phyloP scores from a whole-genome alignment of 1,139 yeast genomes.

The Pichia sp. region DNA sequence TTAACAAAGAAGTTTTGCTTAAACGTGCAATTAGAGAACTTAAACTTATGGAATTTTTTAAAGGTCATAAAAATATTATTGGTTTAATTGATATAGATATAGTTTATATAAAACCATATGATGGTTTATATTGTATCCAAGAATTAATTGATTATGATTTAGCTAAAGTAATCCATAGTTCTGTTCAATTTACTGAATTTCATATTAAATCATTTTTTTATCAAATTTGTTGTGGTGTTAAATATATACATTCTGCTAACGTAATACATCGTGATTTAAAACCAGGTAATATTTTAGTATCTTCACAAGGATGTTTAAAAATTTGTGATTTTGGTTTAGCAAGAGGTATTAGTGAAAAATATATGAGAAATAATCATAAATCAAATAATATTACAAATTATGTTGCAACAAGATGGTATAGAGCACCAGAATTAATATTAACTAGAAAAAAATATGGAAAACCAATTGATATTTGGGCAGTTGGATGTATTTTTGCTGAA shows the following conservation, averaged over 20 bases:
- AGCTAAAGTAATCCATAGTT: conserved; percentile 68
- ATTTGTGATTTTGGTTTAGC: conserved; percentile 97
- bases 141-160: conserved; percentile 80
- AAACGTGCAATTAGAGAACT: conserved; percentile 76
- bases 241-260: conserved; percentile 92
- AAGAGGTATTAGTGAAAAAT: conserved; percentile 55
- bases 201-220: conserved; percentile 72
- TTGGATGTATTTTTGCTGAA: conserved; percentile 76
- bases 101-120: conserved; percentile 58
- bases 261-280: conserved; percentile 91
- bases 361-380: conserved; percentile 31
- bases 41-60: conserved; percentile 68
- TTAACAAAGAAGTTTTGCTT: conserved; percentile 55
- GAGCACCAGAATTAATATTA: conserved; percentile 96
- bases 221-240: conserved; percentile 87
- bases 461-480: conserved; percentile 71
- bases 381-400: conserved; percentile 60
- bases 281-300: conserved; percentile 88
- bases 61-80: conserved; percentile 77
- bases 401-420: conserved; percentile 93
- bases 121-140: conserved; percentile 80
- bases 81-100: conserved; percentile 69
- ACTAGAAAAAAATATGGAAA: conserved; percentile 69
- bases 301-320: conserved; percentile 92
- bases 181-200: conserved; percentile 73